Evolutionary conservation across 2,329 filamentous ascomycete species (phyloP).

Genomic region (Talaromyces sp.): DNA sequence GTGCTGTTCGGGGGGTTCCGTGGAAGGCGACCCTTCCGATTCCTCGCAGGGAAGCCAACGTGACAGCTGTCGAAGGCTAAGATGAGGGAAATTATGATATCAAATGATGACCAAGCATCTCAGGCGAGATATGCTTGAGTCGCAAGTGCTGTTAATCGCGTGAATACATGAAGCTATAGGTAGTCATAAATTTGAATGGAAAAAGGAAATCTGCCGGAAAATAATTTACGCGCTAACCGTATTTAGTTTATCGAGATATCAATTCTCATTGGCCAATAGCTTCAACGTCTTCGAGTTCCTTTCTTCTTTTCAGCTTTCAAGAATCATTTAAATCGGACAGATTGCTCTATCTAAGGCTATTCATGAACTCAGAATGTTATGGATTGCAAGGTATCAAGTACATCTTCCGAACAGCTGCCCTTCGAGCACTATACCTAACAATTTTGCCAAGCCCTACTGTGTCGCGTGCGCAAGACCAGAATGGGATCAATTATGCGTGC

Average conservation of each 20-base stretch:
- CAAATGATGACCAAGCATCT: background rate
- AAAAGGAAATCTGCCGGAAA: background rate
- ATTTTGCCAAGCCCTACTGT: too few relatives aligned
- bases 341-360: too few relatives aligned
- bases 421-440: too few relatives aligned
- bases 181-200: background rate
- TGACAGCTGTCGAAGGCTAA: conserved; percentile 21
- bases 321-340: too few relatives aligned
- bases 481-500: too few relatives aligned
- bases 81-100: background rate
- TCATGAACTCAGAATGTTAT: too few relatives aligned
- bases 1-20: conserved; percentile 13
- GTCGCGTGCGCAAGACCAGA: too few relatives aligned
- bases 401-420: too few relatives aligned
- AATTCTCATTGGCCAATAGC: background rate
- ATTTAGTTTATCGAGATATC: background rate
- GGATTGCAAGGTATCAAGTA: too few relatives aligned
- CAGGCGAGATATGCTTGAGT: background rate
- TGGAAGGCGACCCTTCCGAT: conserved; percentile 28
- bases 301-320: background rate
- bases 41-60: conserved; percentile 33
- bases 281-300: background rate
- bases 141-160: background rate
- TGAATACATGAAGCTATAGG: background rate
- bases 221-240: background rate